These are phyloP conservation scores for Fusarium tjaetaba DNA, from an alignment of 2,329 filamentous ascomycete genomes.

Conservation along the genomic window DNA sequence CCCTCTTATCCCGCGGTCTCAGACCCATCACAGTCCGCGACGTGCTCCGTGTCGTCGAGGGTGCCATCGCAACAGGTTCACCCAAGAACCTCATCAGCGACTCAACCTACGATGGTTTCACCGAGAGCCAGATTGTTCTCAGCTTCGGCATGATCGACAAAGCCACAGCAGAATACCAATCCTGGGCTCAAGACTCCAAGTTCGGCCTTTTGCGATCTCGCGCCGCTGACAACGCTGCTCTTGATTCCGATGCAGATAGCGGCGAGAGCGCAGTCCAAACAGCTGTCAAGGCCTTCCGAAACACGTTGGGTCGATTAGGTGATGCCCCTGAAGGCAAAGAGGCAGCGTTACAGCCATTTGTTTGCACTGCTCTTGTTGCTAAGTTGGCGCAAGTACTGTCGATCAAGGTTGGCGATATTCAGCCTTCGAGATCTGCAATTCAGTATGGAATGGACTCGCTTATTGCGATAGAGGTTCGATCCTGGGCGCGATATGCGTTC, in stretches of 20 bases:
- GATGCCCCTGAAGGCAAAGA: constrained; percentile 33
- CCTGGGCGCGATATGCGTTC: constrained; percentile 41
- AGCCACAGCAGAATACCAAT: constrained; percentile 34
- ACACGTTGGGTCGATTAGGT: constrained; percentile 6
- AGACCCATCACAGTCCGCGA: constrained; percentile 39
- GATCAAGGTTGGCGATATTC: constrained; percentile 38
- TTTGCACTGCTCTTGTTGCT: constrained; percentile 37
- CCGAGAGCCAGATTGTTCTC: constrained; percentile 35
- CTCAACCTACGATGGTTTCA: constrained; percentile 30
- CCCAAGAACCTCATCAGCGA: constrained; percentile 10
- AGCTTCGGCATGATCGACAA: constrained; percentile 41
- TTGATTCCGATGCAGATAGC: constrained; percentile 22
- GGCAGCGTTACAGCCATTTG: constrained; percentile 23
- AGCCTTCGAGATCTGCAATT: constrained; percentile 33
- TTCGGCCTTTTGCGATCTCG: constrained; percentile 34
- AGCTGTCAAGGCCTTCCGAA: constrained; percentile 38
- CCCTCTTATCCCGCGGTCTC: constrained; percentile 32
- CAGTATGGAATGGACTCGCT: constrained; percentile 41
- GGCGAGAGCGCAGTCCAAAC: constrained; percentile 39
- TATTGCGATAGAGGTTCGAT: constrained; percentile 39
- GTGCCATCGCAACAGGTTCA: constrained; percentile 31
- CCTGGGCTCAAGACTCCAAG: constrained; percentile 40
- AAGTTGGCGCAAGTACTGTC: constrained; percentile 39
- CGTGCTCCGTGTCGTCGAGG: constrained; percentile 37
- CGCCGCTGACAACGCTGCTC: constrained; percentile 24